Percentiles rank a stretch among this genome's conserved stretches.
Conservation (phyloP, 495 filamentous ascomycete genomes). For the Glarea lozoyensis region DNA sequence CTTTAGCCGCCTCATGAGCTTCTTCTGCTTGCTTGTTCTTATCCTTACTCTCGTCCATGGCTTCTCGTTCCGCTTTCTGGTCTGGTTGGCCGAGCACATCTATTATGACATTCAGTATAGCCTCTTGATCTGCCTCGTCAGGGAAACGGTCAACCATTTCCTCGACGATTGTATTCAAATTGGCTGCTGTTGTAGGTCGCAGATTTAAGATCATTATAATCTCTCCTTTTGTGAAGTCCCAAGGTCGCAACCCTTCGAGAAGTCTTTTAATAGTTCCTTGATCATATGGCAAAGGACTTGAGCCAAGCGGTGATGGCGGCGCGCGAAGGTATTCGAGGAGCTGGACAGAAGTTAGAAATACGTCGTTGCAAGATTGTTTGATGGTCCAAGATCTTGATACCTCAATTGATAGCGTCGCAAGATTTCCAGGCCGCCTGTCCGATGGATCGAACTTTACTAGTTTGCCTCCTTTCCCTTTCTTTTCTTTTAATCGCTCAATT, state of each 20-base stretch:
- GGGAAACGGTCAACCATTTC: constrained; percentile 37
- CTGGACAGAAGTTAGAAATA: constrained; percentile 5
- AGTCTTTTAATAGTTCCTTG: constrained; percentile 27
- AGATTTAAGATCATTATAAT: constrained; percentile 57
- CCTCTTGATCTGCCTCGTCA: constrained; percentile 23
- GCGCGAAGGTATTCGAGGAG: constrained; percentile 23
- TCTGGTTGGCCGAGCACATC: constrained; percentile 26
- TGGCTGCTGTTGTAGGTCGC: constrained; percentile 28
- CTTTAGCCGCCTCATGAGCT: constrained; percentile 4
- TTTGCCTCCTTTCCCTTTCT: constrained; percentile 1
- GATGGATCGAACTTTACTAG: constrained; percentile 7
- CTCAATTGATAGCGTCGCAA: constrained; percentile 36
- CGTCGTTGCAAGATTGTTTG: not conserved
- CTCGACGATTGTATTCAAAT: constrained; percentile 38
- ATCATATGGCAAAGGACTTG: constrained; percentile 18
- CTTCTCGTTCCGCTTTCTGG: constrained; percentile 19
- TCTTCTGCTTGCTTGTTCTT: constrained; percentile 14
- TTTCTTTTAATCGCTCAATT: constrained; percentile 11
- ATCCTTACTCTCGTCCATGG: constrained; percentile 18
- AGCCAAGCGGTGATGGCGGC: constrained; percentile 22
- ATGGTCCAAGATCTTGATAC: constrained; percentile 8
- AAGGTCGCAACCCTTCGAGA: constrained; percentile 33
- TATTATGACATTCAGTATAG: constrained; percentile 28
- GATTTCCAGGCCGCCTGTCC: constrained; percentile 27
- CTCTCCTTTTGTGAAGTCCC: constrained; percentile 51